Percentiles rank a stretch among this genome's conserved stretches.
These are phyloP conservation scores for Crinitomyces ghanaensis DNA, from an alignment of 805 yeast genomes.

Conservation along the genomic window DNA sequence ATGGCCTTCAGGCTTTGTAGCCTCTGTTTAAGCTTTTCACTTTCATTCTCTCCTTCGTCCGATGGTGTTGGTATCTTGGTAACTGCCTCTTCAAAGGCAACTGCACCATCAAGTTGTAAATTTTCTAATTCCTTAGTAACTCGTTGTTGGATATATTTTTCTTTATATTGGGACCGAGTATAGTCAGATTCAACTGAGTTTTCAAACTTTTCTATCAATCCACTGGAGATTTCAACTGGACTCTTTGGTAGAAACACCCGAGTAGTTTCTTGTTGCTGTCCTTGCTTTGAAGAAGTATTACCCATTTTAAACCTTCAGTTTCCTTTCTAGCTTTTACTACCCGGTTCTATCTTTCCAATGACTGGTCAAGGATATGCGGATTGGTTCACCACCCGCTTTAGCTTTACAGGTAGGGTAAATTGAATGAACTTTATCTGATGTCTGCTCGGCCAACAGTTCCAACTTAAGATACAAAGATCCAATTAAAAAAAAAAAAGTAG, in stretches of 20 bases:
- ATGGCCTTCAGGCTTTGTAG: conserved; percentile 22
- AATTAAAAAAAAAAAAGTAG: no score
- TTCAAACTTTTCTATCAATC: conserved; percentile 24
- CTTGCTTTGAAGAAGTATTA: conserved; percentile 7
- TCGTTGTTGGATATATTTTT: conserved; percentile 25
- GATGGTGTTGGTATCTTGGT: conserved; percentile 9
- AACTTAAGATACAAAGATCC: no score
- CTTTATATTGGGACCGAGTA: conserved; percentile 25
- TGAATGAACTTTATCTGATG: no score
- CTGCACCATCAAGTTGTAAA: conserved; percentile 22
- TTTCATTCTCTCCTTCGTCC: conserved; percentile 12
- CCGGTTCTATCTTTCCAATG: not conserved
- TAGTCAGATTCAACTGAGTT: conserved; percentile 25
- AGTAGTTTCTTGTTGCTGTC: conserved; percentile 7
- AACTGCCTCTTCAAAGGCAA: conserved; percentile 16
- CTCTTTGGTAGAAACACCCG: conserved; percentile 25
- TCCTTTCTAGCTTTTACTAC: no score
- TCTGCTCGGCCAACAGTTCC: no score
- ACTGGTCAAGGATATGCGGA: no score
- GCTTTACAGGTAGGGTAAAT: no score
- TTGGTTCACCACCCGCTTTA: no score
- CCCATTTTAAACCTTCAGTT: no score
- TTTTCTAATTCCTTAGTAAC: conserved; percentile 25
- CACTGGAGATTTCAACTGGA: conserved; percentile 24
- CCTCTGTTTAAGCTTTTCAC: conserved; percentile 17